phyloP scores from a whole-genome alignment of 192 early-diverging fungal species.

The Rhizophagus prolifer region DNA sequence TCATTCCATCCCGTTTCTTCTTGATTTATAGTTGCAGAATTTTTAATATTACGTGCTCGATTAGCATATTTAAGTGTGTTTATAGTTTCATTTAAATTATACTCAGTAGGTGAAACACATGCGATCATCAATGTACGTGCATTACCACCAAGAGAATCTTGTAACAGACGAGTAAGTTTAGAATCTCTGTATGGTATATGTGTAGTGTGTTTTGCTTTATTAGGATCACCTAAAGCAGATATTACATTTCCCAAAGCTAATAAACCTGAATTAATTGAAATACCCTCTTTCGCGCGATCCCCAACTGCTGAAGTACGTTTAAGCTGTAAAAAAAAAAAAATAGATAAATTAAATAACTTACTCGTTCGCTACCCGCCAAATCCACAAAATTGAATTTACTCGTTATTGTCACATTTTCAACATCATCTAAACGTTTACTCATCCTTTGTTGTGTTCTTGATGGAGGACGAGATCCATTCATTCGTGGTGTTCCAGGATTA shows the following conservation, averaged over 20 bases:
- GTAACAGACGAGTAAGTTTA: constrained; percentile 93
- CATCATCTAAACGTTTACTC: constrained; percentile 36
- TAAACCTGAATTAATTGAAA: constrained; percentile 96
- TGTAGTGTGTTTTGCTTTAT: constrained; percentile 49
- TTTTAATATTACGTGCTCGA: constrained; percentile 94
- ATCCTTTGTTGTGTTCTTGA: constrained; percentile 6
- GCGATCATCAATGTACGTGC: constrained; percentile 94
- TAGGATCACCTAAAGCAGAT: constrained; percentile 83
- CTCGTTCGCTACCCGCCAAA: constrained; percentile 92
- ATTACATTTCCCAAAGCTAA: constrained; percentile 97
- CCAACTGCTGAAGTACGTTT: constrained; percentile 92
- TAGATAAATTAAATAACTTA: constrained; percentile 5
- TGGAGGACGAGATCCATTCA: constrained; percentile 18
- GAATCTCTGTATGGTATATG: constrained; percentile 97
- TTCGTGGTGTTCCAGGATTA: constrained; percentile 3
- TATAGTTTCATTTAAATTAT: constrained; percentile 85
- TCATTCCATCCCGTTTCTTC: constrained; percentile 63
- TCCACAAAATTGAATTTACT: constrained; percentile 99
- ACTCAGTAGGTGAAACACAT: constrained; percentile 84
- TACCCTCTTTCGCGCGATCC: constrained; percentile 92
- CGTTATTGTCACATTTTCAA: constrained; percentile 59
- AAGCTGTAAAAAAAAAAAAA: constrained; percentile 49
- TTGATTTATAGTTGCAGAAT: constrained; percentile 80
- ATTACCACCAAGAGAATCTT: constrained; percentile 95
- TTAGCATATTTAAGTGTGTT: constrained; percentile 97